Evolutionary conservation across 176 grass and related monocot species (phyloP).

Genomic region (Aechmea fasciata): DNA sequence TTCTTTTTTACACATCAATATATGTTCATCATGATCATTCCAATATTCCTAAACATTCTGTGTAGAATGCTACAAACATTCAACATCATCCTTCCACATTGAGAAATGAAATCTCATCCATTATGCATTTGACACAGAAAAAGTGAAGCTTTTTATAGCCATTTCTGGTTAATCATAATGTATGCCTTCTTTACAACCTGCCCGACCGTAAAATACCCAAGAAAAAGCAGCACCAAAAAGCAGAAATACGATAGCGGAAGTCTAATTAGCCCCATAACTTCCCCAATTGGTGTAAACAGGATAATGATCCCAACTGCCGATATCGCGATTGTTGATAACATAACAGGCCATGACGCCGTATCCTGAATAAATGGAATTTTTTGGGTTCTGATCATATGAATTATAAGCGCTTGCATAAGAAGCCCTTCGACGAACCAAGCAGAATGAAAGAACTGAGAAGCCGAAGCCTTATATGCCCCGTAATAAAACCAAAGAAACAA

Average conservation of each 20-base stretch:
- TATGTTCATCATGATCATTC: not conserved
- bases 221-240: conserved; percentile 27
- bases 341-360: conserved; percentile 31
- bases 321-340: conserved; percentile 26
- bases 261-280: conserved; percentile 26
- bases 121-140: not conserved
- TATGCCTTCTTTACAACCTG: conserved; percentile 36
- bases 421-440: conserved; percentile 39
- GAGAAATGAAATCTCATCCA: not conserved
- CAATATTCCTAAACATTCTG: not conserved
- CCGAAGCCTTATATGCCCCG: not conserved
- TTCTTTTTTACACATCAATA: not conserved
- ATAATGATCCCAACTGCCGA: conserved; percentile 19
- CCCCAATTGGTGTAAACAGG: conserved; percentile 22
- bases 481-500: conserved; percentile 31
- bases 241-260: conserved; percentile 35
- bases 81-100: not conserved
- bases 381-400: conserved; percentile 38
- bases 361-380: conserved; percentile 37
- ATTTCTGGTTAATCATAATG: conserved; percentile 21
- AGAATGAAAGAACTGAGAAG: conserved; percentile 18
- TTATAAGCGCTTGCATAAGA: conserved; percentile 31
- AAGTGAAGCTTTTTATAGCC: conserved; percentile 15
- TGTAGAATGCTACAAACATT: not conserved
- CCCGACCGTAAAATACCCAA: conserved; percentile 29